A percentile compares a stretch with the other conserved stretches of the same genome.
phyloP scores from a whole-genome alignment of 371 early-diverging fungal species.

The Thermomucor indicae-seudaticae region DNA sequence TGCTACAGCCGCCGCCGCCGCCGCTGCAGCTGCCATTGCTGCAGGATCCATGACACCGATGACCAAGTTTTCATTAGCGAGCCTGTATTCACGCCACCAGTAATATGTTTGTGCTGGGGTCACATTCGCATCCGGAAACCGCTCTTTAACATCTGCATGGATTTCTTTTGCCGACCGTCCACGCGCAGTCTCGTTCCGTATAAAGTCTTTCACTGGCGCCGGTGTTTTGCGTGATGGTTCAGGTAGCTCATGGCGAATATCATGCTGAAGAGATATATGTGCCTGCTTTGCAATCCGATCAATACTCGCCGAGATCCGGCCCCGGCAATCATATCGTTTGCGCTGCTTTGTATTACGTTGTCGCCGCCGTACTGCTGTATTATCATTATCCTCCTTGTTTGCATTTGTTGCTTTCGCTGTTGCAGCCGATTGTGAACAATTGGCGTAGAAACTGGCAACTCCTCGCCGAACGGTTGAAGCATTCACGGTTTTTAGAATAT shows the following conservation, averaged over 20 bases:
- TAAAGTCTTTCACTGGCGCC: background rate
- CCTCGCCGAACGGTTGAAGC: slow-evolving; percentile 3
- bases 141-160: slow-evolving; percentile 1
- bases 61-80: no score
- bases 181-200: background rate
- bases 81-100: slow-evolving; percentile 9
- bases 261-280: slow-evolving; percentile 2
- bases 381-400: no score
- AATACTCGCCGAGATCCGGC: slow-evolving; percentile 3
- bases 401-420: background rate
- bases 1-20: no score
- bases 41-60: no score
- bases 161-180: slow-evolving; percentile 3
- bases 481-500: slow-evolving; percentile 7
- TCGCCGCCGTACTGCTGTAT: background rate
- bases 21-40: no score
- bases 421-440: slow-evolving; percentile 4
- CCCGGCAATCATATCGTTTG: slow-evolving; percentile 5
- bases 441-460: slow-evolving; percentile 6
- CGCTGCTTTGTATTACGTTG: background rate
- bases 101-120: slow-evolving; percentile 10
- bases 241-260: slow-evolving; percentile 2
- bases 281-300: slow-evolving; percentile 3
- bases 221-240: slow-evolving; percentile 8
- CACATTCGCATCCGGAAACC: slow-evolving; percentile 2